Conservation (phyloP, 108 stramenopile species). For the Discostella pseudostelligera region DNA sequence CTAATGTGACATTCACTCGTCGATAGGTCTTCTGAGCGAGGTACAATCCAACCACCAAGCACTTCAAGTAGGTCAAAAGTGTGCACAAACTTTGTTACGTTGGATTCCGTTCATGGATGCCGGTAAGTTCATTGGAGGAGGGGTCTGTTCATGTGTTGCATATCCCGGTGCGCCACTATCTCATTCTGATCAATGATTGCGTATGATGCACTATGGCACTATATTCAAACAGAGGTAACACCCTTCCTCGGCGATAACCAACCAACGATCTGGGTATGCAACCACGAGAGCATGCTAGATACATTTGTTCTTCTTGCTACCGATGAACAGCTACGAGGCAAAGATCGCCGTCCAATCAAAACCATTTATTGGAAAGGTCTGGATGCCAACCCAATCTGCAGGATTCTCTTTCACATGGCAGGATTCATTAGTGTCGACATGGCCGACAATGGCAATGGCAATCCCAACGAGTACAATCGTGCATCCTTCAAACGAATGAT, state of each 20-base stretch:
- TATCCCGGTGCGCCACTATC: too few relatives aligned
- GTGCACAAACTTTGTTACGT: constrained; percentile 61
- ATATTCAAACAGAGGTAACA: constrained; percentile 4
- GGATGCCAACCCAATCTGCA: constrained; percentile 78
- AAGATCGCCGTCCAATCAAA: constrained; percentile 72
- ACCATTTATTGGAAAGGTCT: constrained; percentile 86
- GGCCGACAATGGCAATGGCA: constrained; percentile 74
- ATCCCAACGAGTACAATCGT: constrained; percentile 73
- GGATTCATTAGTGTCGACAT: constrained; percentile 85
- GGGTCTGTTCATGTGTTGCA: too few relatives aligned
- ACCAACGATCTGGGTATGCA: constrained; percentile 79
- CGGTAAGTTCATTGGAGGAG: neutral
- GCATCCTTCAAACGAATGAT: constrained; percentile 67
- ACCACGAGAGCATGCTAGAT: constrained; percentile 75
- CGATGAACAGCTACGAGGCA: constrained; percentile 61
- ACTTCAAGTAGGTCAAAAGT: constrained; percentile 58
- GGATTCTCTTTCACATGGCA: constrained; percentile 67
- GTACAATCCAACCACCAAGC: constrained; percentile 45
- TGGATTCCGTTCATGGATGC: constrained; percentile 70
- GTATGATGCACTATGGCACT: too few relatives aligned
- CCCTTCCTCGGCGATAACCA: constrained; percentile 23
- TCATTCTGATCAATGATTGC: neutral
- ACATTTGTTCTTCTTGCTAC: constrained; percentile 71
- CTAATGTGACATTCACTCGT: too few relatives aligned
- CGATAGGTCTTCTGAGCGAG: constrained; percentile 14